Conservation (phyloP, 331 rosid species). For the Rosa hybrid region DNA sequence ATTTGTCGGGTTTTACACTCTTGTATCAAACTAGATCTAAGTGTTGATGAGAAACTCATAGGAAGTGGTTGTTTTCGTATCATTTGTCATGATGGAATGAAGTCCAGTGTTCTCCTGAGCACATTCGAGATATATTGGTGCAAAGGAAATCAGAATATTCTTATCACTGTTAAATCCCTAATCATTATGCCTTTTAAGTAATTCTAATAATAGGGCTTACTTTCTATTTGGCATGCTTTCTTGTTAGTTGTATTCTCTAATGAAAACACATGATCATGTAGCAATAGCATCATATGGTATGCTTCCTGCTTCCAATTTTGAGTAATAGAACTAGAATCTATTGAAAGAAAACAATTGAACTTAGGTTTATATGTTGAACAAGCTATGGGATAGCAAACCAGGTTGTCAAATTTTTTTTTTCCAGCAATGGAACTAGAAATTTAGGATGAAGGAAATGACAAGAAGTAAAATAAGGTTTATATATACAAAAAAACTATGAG, state of each 20-base stretch:
- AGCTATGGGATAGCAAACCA: background rate
- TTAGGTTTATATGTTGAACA: background rate
- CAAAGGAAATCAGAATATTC: conserved; percentile 1
- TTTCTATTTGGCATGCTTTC: background rate
- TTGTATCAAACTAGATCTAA: no score
- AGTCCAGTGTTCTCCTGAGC: background rate
- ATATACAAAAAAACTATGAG: background rate
- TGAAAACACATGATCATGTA: background rate
- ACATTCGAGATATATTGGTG: background rate
- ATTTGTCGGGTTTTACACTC: background rate
- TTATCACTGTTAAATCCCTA: background rate
- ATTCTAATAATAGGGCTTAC: background rate
- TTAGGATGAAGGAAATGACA: background rate
- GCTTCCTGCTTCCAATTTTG: background rate
- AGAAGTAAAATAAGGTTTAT: background rate
- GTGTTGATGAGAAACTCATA: no score
- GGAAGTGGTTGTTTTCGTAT: background rate
- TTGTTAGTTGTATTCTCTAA: background rate
- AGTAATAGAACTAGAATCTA: background rate
- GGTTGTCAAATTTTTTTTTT: background rate
- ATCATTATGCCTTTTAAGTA: background rate
- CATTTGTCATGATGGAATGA: background rate
- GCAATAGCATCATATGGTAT: background rate
- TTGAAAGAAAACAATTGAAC: background rate
- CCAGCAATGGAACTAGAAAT: background rate